Evolutionary conservation across 1,284 basidiomycete genomes (phyloP), one percentile per base, ranked within the genome.

Genomic region (Agroathelia rolfsii): DNA sequence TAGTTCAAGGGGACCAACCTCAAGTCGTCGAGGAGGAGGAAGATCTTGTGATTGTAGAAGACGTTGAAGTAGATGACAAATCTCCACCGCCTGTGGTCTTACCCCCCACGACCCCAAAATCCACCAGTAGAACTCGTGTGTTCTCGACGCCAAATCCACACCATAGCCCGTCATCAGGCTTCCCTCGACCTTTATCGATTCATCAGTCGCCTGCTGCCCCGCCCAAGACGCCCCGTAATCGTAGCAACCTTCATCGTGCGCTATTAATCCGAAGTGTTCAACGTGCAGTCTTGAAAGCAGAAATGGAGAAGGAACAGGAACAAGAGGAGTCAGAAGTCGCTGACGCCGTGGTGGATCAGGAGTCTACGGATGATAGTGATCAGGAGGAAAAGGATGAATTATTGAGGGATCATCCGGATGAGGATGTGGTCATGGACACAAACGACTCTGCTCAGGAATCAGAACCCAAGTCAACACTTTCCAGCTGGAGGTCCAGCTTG

Each of bases 201-300:
- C 49, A 45, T 7, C 50, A 50, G 30, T 60, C 61, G 1, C 59
- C 60, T 8, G 50, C 48, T 9, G 47, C 52, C 11, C 45, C 52
- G 12, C 17, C 18, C 39, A 41, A 15, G 22, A 45, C 45, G 10
- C 45, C 56, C 1, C n/a, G n/a, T 38, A 51, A 14, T 64, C 62
- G 2, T n/a, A n/a, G n/a, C n/a, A n/a, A n/a, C n/a, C 53, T 83
- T 1, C 78, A 83, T 45, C 69, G 72, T 9, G 75, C 75, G 0
- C 78, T 82, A 1, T 57, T 83, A 11, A 71, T 83, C 18, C 66
- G 77, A 6, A 76, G 72, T 21, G 76, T 76, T 0, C 77, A 81
- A 43, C 61, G 73, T 9, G 68, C 67, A 0, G 64, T 69, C 0
- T 39, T 72, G 40, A 51, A 41, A 17, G 45, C 41, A 5, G 51